These are phyloP conservation scores for Fusarium algeriense DNA, from an alignment of 2,329 filamentous ascomycete genomes.

Conservation along the genomic window DNA sequence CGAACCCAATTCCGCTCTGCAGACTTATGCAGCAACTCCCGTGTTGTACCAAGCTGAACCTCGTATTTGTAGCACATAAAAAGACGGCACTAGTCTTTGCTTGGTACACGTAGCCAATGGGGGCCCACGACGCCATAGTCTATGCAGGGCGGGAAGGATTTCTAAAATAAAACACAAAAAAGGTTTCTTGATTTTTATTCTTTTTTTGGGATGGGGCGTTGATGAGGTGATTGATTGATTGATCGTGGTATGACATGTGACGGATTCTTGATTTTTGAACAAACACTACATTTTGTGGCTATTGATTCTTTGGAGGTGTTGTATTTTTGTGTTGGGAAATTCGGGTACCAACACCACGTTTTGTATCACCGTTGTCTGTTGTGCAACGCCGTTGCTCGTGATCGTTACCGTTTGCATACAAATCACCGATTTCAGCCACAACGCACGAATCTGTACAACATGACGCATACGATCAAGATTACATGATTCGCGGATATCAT, in stretches of 20 bases:
- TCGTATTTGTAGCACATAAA: conserved; percentile 32
- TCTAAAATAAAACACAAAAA: conserved; percentile 9
- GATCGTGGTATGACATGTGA: conserved; percentile 1
- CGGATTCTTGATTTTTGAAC: too few relatives aligned
- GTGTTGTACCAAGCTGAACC: conserved; percentile 35
- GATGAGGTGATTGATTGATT: conserved; percentile 11
- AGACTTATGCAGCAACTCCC: conserved; percentile 26
- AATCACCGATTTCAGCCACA: not conserved
- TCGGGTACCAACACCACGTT: not conserved
- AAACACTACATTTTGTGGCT: not conserved
- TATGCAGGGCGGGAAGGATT: conserved; percentile 9
- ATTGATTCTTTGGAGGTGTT: not conserved
- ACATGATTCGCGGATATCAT: not conserved
- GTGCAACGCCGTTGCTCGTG: conserved; percentile 7
- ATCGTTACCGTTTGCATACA: not conserved
- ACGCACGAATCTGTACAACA: not conserved
- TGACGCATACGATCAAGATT: not conserved
- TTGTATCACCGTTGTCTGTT: not conserved
- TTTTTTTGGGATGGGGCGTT: not conserved
- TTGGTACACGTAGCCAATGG: conserved; percentile 34
- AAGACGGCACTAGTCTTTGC: not conserved
- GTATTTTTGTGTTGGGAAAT: too few relatives aligned
- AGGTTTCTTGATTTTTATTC: not conserved
- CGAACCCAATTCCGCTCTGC: not conserved
- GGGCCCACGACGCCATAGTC: not conserved